Evolutionary conservation across 192 early-diverging fungal genomes (phyloP).

Genomic region (Coemansia sp.): DNA sequence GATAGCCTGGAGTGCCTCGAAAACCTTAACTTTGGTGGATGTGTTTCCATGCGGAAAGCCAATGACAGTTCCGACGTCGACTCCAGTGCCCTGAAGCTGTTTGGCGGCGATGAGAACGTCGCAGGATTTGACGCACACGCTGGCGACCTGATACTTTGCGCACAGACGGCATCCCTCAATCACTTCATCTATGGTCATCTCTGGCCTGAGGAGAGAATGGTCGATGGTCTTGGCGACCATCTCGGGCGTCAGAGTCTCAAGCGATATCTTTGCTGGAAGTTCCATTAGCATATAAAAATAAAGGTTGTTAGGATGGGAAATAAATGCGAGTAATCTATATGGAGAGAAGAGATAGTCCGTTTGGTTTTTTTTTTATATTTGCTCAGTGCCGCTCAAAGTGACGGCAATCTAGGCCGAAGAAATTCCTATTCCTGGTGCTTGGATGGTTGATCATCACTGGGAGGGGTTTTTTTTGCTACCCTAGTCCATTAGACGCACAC

Average conservation of each 20-base stretch:
- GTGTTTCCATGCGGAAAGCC: slow-evolving; percentile 66
- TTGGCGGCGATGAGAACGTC: slow-evolving; percentile 58
- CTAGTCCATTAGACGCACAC: neutral
- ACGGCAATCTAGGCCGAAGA: neutral
- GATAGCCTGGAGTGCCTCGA: slow-evolving; percentile 58
- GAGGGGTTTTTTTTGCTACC: neutral
- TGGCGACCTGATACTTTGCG: slow-evolving; percentile 55
- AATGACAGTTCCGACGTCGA: slow-evolving; percentile 64
- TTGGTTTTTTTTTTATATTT: neutral
- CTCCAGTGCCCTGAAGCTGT: slow-evolving; percentile 43
- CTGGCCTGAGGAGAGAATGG: slow-evolving; percentile 62
- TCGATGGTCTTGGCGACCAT: slow-evolving; percentile 62
- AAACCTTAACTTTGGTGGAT: slow-evolving; percentile 55
- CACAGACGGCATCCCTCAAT: slow-evolving; percentile 58
- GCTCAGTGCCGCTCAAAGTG: neutral
- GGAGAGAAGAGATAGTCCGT: neutral
- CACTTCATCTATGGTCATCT: slow-evolving; percentile 59
- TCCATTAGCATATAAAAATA: neutral
- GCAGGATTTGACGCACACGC: slow-evolving; percentile 67
- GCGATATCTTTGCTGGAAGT: slow-evolving; percentile 22
- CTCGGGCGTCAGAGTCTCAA: slow-evolving; percentile 57
- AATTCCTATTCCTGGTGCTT: neutral
- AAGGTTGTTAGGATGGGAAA: neutral
- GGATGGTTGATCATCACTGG: neutral
- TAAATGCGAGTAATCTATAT: neutral